Evolutionary conservation across 148 eudicot species (phyloP), one percentile per base, ranked within the genome.

Genomic region (Vaccinium myrtillus): DNA sequence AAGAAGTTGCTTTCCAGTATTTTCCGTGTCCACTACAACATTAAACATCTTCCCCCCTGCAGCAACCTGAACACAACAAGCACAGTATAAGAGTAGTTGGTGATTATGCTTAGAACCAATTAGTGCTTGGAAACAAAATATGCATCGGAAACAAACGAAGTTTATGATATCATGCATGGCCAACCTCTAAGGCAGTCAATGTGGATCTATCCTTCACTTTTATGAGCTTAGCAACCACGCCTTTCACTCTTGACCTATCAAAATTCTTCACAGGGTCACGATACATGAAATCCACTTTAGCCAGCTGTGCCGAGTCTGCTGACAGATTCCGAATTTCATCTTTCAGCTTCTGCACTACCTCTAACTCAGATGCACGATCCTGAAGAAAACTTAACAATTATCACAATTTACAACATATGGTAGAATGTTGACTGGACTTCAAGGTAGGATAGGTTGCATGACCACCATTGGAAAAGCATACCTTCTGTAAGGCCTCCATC

Each of bases 111-210:
- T 27, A 58, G 19, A 56, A 56, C 23, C 77, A 9, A 19, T 25
- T 32, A 81, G 65, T 43, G 78, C 12, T 19, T 55, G 43, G 81
- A 36, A 84, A 67, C 78, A 78, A 78, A 48, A 13, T 4, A 75
- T 53, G 51, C 61, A 12, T 65, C 21, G 7, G 36, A 77, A 76
- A 81, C 56, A 83, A 69, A 83, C 49, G 46, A 16, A 82, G 25
- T 49, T 43, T 56, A 15, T 4, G 76, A 9, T 25, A 81, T n/a
- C 58, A 65, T 30, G 82, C 83, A 84, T 70, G 77, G 51, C 87
- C 79, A 83, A 97, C 99, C 99, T 97, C 99, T 71, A 97, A 85
- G 79, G 99, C 99, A 85, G 96, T 93, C 95, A 93, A 90, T 84
- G 98, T 84, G 36, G 96, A 91, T 85, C 91, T 88, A 90, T 97